These are phyloP conservation scores for Osmanthus fragrans DNA, from an alignment of 257 asterid species.

Conservation along the genomic window DNA sequence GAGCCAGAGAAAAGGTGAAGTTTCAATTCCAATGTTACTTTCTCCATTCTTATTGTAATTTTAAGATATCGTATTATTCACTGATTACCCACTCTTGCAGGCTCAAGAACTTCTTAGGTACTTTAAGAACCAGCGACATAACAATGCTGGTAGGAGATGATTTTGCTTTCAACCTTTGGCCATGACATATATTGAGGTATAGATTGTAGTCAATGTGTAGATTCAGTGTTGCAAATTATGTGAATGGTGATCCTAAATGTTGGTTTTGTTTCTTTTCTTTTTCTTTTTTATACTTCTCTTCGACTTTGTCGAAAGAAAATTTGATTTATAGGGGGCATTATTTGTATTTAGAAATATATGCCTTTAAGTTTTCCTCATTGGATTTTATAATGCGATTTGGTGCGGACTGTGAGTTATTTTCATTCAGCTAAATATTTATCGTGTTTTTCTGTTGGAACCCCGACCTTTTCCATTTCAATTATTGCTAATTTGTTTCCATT, in stretches of 20 bases:
- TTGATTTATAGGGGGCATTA: background rate
- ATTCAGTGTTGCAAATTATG: constrained; percentile 12
- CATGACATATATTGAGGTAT: constrained; percentile 27
- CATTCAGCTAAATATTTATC: background rate
- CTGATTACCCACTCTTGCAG: constrained; percentile 41
- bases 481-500: too few relatives aligned
- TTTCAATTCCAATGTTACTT: background rate
- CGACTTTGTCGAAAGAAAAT: background rate
- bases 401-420: too few relatives aligned
- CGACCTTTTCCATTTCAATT: background rate
- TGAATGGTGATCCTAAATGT: background rate
- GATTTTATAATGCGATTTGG: background rate
- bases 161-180: constrained; percentile 20
- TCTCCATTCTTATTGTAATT: background rate
- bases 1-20: constrained; percentile 82
- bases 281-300: background rate
- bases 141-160: constrained; percentile 65
- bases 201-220: constrained; percentile 25
- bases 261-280: background rate
- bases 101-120: constrained; percentile 78
- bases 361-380: background rate
- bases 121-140: constrained; percentile 84
- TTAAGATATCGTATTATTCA: background rate
- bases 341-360: background rate
- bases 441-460: background rate